Evolutionary conservation across 2,329 filamentous ascomycete genomes (phyloP), one percentile per base, ranked within the genome.

Genomic region (Clarireedia sp.): DNA sequence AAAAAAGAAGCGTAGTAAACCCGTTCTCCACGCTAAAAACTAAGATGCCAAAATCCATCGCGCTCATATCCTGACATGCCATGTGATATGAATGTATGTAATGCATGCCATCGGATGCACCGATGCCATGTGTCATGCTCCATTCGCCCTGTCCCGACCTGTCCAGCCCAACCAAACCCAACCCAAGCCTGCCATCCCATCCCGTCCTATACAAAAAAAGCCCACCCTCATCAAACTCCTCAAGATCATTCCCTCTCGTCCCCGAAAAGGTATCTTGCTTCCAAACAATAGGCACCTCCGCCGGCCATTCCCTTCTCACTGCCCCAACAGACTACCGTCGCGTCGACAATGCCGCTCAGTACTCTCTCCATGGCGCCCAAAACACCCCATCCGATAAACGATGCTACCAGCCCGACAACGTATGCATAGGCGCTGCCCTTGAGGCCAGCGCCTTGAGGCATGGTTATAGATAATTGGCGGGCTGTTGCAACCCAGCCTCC

Each of bases 401-500:
- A 90, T 16, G 94, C 94, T 62, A 97, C 86, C 60, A 99, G 71
- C 9, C 91, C 94, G 21, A 99, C 89, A 1, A 97, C 82, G 67
- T 97, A 99, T 2, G 92, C 94, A 69, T 99, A 99, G 23, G 94
- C 78, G 64, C 90, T 96, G 8, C 94, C 94, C 46, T 82, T 82
- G 50, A 86, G 68, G 0, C 81, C 79, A 41, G 44, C 64, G 40
- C 55, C 68, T 65, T 75, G 78, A 55, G 71, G 83, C 57, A 74
- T 73, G 66, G 73, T 75, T 19, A 94, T 75, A 51, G 79, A 76
- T 3, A 96, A 75, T 71, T 87, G 85, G 60, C 89, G 85, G 10
- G 94, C 91, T 37, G 91, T 95, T 47, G 89, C 87, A 8, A 97
- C 89, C 94, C 94, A 99, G n/a, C 90, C 92, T 3, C 89, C 91